Percentiles rank a stretch among this genome's conserved stretches.
These are phyloP conservation scores for Medicago truncatula DNA, from an alignment of 306 rosid species.

Conservation along the genomic window DNA sequence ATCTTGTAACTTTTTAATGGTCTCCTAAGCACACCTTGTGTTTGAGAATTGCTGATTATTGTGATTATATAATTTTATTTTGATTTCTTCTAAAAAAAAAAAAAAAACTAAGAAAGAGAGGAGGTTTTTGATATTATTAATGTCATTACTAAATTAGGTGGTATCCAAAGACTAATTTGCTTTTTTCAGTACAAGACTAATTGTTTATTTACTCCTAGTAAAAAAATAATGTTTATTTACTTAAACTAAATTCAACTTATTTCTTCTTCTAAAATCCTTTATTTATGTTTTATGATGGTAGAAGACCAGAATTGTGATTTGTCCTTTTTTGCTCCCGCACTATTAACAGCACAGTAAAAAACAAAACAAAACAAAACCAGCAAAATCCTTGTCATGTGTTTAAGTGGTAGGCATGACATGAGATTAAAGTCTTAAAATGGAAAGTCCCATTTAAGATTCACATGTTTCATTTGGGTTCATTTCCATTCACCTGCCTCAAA, in stretches of 20 bases:
- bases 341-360: background rate
- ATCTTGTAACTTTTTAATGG: too few relatives aligned
- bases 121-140: too few relatives aligned
- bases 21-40: too few relatives aligned
- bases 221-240: too few relatives aligned
- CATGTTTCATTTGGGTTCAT: background rate
- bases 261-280: background rate
- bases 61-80: too few relatives aligned
- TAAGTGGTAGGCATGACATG: background rate
- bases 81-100: too few relatives aligned
- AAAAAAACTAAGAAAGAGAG: too few relatives aligned
- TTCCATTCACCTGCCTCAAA: background rate
- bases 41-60: too few relatives aligned
- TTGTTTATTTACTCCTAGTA: background rate
- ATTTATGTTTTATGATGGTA: background rate
- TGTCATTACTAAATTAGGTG: too few relatives aligned
- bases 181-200: too few relatives aligned
- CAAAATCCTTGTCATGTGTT: constrained; percentile 6
- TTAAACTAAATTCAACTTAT: background rate
- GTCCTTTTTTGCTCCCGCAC: background rate
- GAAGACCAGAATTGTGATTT: background rate
- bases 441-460: constrained; percentile 19
- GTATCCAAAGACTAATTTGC: background rate
- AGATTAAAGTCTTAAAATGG: constrained; percentile 29
- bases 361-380: background rate